phyloP scores from a whole-genome alignment of 345 rosid genomes.

The Firmiana major region DNA sequence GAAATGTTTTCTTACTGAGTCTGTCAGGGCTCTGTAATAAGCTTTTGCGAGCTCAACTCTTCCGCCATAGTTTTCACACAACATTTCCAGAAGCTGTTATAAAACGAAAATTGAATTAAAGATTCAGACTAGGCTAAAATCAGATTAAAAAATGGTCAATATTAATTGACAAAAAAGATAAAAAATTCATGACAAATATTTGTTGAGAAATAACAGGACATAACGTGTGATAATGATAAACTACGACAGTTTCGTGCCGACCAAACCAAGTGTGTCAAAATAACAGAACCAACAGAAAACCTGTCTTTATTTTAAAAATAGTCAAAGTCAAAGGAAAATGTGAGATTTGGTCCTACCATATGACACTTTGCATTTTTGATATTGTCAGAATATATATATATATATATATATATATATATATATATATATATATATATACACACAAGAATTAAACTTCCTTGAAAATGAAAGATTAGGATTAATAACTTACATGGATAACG shows the following conservation, averaged over 20 bases:
- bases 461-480: too few relatives aligned
- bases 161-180: neutral
- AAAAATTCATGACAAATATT: neutral
- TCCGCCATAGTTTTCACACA: conserved; percentile 84
- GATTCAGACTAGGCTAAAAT: neutral
- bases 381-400: too few relatives aligned
- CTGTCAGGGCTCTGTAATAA: conserved; percentile 72
- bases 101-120: neutral
- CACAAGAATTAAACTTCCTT: too few relatives aligned
- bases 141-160: neutral
- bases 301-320: too few relatives aligned
- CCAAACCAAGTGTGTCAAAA: conserved; percentile 22
- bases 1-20: conserved; percentile 78
- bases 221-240: neutral
- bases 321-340: too few relatives aligned
- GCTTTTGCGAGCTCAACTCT: conserved; percentile 88
- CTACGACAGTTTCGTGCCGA: conserved; percentile 29
- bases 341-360: too few relatives aligned
- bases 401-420: too few relatives aligned
- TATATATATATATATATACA: too few relatives aligned
- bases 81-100: conserved; percentile 71
- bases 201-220: neutral
- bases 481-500: conserved; percentile 80
- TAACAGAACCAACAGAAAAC: too few relatives aligned
- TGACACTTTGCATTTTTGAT: too few relatives aligned